Evolutionary conservation across 768 basidiomycete species (phyloP).

Genomic region (Phanerochaete carnosa): DNA sequence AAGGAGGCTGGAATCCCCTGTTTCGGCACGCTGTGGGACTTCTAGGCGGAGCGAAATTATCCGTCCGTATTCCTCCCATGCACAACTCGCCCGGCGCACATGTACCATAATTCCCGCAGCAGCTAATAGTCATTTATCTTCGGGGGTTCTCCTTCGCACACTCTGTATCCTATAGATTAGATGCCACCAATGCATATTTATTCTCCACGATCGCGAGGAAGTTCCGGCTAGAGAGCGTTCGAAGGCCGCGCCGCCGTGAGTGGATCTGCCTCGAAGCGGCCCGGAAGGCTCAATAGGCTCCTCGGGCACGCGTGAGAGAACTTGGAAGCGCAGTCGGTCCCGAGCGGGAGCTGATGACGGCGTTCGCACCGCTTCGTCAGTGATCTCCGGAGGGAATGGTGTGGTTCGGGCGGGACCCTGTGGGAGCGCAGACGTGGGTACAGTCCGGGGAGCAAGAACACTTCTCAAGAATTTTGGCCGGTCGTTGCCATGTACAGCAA

Average conservation of each 20-base stretch:
- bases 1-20: constrained; percentile 19
- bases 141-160: neutral
- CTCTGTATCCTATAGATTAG: constrained; percentile 1
- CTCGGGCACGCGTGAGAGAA: neutral
- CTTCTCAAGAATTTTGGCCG: neutral
- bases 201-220: neutral
- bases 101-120: neutral
- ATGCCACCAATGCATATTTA: constrained; percentile 3
- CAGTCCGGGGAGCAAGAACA: neutral
- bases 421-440: neutral
- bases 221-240: no score
- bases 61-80: neutral
- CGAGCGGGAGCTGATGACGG: neutral
- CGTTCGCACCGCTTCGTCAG: neutral
- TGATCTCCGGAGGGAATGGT: neutral
- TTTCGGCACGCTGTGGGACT: constrained; percentile 73
- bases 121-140: neutral
- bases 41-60: constrained; percentile 29
- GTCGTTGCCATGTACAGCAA: neutral
- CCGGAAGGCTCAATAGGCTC: neutral
- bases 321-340: neutral
- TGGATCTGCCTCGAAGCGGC: neutral
- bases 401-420: neutral
- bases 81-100: neutral
- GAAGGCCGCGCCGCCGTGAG: neutral